phyloP scores from a whole-genome alignment of 2,329 filamentous ascomycete genomes.

The Phaeosphaeria sp. region DNA sequence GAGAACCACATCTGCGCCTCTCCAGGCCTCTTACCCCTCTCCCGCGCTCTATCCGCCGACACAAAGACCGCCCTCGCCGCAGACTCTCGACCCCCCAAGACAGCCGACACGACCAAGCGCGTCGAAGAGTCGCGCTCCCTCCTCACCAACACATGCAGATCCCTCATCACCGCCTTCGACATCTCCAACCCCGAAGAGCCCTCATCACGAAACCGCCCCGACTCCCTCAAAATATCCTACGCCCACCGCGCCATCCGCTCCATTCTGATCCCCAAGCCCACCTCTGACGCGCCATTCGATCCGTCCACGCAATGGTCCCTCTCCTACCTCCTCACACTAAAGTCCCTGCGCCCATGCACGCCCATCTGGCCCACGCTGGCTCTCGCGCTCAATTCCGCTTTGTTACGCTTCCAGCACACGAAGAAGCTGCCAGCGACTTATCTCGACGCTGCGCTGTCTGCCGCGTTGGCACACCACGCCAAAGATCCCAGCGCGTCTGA shows the following conservation, averaged over 20 bases:
- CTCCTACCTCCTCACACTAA: conserved; percentile 30
- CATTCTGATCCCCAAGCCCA: conserved; percentile 23
- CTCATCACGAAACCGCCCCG: conserved; percentile 7
- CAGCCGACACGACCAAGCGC: conserved; percentile 21
- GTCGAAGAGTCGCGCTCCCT: conserved; percentile 26
- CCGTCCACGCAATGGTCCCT: conserved; percentile 32
- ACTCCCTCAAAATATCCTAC: conserved; percentile 31
- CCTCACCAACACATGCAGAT: conserved; percentile 25
- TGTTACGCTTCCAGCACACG: conserved; percentile 20
- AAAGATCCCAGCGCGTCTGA: conserved; percentile 9
- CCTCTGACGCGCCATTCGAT: conserved; percentile 18
- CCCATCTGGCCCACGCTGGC: conserved; percentile 29
- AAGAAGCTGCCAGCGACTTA: conserved; percentile 30
- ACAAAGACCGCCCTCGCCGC: conserved; percentile 24
- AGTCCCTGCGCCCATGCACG: conserved; percentile 21
- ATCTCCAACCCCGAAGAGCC: conserved; percentile 12
- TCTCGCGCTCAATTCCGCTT: conserved; percentile 25
- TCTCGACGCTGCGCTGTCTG: conserved; percentile 22
- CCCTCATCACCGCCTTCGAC: conserved; percentile 32
- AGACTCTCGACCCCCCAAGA: conserved; percentile 25
- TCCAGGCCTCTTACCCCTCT: conserved; percentile 31
- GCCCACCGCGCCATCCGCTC: conserved; percentile 32
- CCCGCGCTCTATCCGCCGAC: conserved; percentile 29
- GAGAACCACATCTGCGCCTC: conserved; percentile 24
- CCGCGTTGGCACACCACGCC: conserved; percentile 20